phyloP scores from a whole-genome alignment of 2,329 filamentous ascomycete species.

The Drechslera avenae region DNA sequence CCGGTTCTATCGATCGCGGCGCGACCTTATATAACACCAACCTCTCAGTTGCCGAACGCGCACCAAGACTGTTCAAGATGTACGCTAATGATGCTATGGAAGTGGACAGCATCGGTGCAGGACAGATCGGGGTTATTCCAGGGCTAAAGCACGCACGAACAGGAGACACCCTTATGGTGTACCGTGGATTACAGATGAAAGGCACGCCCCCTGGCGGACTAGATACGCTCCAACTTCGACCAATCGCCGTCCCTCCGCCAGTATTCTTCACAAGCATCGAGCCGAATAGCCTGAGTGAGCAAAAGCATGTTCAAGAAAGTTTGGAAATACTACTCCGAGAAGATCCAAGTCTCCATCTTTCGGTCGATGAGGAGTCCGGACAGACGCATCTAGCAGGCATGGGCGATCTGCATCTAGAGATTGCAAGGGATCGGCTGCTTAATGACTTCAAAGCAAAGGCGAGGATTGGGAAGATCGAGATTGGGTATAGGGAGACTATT shows the following conservation, averaged over 20 bases:
- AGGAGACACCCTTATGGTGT: conserved; percentile 86
- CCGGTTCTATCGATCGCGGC: conserved; percentile 76
- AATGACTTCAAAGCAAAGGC: conserved; percentile 87
- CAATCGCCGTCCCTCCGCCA: conserved; percentile 86
- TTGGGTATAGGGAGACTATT: conserved; percentile 89
- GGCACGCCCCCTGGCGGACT: conserved; percentile 70
- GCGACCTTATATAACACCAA: conserved; percentile 85
- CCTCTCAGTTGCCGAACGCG: conserved; percentile 76
- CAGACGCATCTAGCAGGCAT: conserved; percentile 94
- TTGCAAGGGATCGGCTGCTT: conserved; percentile 84
- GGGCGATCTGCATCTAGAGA: conserved; percentile 94
- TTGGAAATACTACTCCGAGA: conserved; percentile 82
- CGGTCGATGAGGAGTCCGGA: conserved; percentile 84
- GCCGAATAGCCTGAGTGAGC: conserved; percentile 74
- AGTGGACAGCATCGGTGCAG: conserved; percentile 76
- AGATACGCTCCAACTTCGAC: conserved; percentile 78
- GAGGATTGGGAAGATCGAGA: conserved; percentile 86
- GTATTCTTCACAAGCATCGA: conserved; percentile 98
- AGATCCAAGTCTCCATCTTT: conserved; percentile 88
- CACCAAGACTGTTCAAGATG: conserved; percentile 83
- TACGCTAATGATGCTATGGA: conserved; percentile 88
- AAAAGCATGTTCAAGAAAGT: conserved; percentile 77
- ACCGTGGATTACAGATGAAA: conserved; percentile 64
- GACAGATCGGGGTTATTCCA: conserved; percentile 92
- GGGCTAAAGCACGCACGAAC: conserved; percentile 91